Conservation (phyloP, 1,139 yeast species). For the Scheffersomyces lignicola region DNA sequence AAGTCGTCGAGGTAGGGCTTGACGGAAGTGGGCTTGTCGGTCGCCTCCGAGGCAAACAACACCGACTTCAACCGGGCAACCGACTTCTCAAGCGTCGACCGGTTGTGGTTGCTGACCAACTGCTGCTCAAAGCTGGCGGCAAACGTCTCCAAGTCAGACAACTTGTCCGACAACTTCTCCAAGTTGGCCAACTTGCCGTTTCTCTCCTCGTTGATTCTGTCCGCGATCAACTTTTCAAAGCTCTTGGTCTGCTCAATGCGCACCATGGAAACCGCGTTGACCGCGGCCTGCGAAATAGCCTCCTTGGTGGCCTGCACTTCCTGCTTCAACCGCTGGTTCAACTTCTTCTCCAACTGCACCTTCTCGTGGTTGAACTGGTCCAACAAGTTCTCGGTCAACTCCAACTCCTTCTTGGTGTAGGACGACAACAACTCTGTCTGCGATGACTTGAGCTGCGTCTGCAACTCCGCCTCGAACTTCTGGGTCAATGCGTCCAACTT, state of each 20-base stretch:
- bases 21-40: constrained; percentile 31
- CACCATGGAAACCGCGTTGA: constrained; percentile 71
- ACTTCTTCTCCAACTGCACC: constrained; percentile 60
- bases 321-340: constrained; percentile 55
- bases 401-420: constrained; percentile 57
- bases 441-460: constrained; percentile 34
- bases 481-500: constrained; percentile 38
- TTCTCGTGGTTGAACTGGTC: constrained; percentile 56
- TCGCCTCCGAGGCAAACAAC: constrained; percentile 30
- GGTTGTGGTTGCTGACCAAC: constrained; percentile 54
- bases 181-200: constrained; percentile 75
- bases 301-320: constrained; percentile 73
- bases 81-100: constrained; percentile 57
- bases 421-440: constrained; percentile 56
- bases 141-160: constrained; percentile 59
- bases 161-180: constrained; percentile 55
- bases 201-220: constrained; percentile 77
- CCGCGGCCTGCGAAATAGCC: constrained; percentile 71
- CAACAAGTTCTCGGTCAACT: constrained; percentile 49
- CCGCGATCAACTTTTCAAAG: constrained; percentile 63
- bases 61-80: constrained; percentile 53
- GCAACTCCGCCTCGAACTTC: constrained; percentile 44
- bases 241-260: constrained; percentile 72
- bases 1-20: constrained; percentile 51
- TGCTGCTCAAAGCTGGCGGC: constrained; percentile 59